These are phyloP conservation scores for Fusarium penzigii DNA, from an alignment of 2,329 filamentous ascomycete species.

Conservation along the genomic window DNA sequence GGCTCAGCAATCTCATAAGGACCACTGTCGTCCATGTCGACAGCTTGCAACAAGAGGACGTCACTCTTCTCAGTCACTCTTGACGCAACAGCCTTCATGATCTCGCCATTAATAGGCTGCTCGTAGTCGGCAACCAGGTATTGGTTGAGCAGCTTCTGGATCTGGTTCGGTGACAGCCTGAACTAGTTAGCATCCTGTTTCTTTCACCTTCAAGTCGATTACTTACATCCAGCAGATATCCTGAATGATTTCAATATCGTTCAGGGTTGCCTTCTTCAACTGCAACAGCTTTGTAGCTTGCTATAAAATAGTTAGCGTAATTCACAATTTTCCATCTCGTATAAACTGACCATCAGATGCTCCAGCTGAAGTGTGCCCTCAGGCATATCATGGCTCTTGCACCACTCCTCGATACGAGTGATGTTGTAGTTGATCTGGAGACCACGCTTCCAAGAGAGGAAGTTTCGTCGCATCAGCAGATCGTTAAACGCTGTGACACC, in stretches of 20 bases:
- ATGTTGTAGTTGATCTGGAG: slow-evolving; percentile 99
- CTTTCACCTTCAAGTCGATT: background rate
- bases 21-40: slow-evolving; percentile 98
- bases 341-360: slow-evolving; percentile 81
- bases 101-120: slow-evolving; percentile 98
- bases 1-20: slow-evolving; percentile 99
- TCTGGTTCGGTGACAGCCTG: slow-evolving; percentile 96
- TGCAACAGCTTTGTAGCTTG: slow-evolving; percentile 98
- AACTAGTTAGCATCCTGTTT: slow-evolving; percentile 11
- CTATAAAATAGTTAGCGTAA: slow-evolving; percentile 44
- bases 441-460: slow-evolving; percentile 98
- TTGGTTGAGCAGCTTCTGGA: slow-evolving; percentile 97
- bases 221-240: slow-evolving; percentile 99
- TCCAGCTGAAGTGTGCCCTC: slow-evolving; percentile 96
- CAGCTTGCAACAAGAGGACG: slow-evolving; percentile 86
- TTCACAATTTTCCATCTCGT: background rate
- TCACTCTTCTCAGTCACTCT: slow-evolving; percentile 98
- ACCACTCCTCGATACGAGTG: slow-evolving; percentile 98
- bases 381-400: slow-evolving; percentile 99
- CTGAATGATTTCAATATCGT: slow-evolving; percentile 99
- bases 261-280: slow-evolving; percentile 97
- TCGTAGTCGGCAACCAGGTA: slow-evolving; percentile 99
- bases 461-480: slow-evolving; percentile 94
- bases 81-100: slow-evolving; percentile 99
- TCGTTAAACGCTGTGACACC: slow-evolving; percentile 99